Percentiles rank a stretch among this genome's conserved stretches.
Conservation (phyloP, 345 rosid species). For the Conringia planisiliqua region DNA sequence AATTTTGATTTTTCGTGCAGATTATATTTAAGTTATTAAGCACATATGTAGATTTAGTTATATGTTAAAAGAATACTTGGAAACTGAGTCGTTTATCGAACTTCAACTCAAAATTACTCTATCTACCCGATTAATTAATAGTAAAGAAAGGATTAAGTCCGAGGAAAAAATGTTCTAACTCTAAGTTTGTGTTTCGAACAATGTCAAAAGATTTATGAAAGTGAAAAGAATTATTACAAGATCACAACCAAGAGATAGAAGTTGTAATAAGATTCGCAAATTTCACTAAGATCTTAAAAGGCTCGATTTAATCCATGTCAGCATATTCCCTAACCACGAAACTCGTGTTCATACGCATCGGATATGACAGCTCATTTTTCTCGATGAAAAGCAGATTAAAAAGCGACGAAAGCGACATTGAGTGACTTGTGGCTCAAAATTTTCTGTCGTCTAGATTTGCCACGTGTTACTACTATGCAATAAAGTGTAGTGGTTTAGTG, state of each 20-base stretch:
- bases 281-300: background rate
- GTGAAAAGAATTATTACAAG: background rate
- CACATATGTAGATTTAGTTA: background rate
- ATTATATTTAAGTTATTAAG: background rate
- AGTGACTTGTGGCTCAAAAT: slow-evolving; percentile 13
- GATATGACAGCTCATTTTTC: slow-evolving; percentile 9
- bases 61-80: background rate
- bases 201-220: background rate
- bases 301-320: background rate
- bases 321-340: slow-evolving; percentile 15
- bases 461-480: background rate
- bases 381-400: background rate
- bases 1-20: too few species aligned
- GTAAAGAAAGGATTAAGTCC: background rate
- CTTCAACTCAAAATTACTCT: background rate
- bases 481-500: background rate
- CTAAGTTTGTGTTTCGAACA: background rate
- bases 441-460: background rate
- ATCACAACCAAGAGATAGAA: background rate
- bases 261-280: background rate
- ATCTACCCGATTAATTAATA: background rate
- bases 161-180: background rate
- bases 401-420: slow-evolving; percentile 1
- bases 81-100: background rate
- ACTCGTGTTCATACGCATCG: background rate